A percentile compares a stretch with the other conserved stretches of the same genome.
Evolutionary conservation across 345 rosid genomes (phyloP).

Genomic region (Mercurialis annua): DNA sequence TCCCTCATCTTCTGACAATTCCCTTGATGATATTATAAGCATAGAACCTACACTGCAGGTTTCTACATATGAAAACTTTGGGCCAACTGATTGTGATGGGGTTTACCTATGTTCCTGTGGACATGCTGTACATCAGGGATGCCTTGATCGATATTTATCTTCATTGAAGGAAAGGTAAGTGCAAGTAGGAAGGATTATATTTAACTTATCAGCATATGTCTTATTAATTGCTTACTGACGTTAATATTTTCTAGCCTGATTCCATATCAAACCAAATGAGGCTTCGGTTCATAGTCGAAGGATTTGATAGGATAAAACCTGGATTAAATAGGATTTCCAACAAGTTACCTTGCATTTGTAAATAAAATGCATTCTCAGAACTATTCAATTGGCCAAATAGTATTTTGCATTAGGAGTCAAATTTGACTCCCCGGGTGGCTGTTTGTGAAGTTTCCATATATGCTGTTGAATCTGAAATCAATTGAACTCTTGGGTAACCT

Average conservation of each 20-base stretch:
- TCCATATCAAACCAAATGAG: background rate
- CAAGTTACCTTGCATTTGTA: background rate
- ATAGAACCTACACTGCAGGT: conserved; percentile 35
- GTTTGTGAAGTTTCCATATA: background rate
- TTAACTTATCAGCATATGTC: background rate
- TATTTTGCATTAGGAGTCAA: background rate
- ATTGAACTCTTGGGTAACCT: background rate
- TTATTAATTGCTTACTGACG: background rate
- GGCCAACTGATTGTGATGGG: conserved; percentile 81
- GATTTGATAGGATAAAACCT: background rate
- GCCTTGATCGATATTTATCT: conserved; percentile 78
- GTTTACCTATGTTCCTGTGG: conserved; percentile 88
- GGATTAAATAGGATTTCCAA: background rate
- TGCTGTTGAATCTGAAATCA: background rate
- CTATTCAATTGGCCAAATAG: background rate
- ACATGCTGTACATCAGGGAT: conserved; percentile 93
- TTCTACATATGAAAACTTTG: conserved; percentile 55
- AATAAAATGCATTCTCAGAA: background rate
- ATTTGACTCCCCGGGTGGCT: background rate
- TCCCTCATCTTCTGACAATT: conserved; percentile 42
- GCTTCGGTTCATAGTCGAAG: background rate
- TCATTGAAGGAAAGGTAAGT: conserved; percentile 82
- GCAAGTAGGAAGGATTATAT: background rate
- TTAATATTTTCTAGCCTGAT: background rate
- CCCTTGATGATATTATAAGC: conserved; percentile 21